phyloP scores from a whole-genome alignment of 2,329 filamentous ascomycete genomes.

The Paraphaeosphaeria sporulosa region DNA sequence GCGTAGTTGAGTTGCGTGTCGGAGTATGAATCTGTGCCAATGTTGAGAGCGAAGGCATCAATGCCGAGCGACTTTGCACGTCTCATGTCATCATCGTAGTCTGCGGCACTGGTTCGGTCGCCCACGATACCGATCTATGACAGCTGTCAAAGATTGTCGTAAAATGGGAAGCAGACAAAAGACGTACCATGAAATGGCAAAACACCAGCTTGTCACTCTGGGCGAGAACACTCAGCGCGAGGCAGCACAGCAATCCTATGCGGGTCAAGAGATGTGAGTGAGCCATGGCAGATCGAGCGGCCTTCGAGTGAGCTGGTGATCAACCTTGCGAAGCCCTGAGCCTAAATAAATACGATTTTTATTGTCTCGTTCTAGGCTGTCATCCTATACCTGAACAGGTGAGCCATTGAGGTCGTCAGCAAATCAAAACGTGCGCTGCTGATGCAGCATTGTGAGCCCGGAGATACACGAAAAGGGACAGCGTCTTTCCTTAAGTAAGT shows the following conservation, averaged over 20 bases:
- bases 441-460: too few species aligned
- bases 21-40: constrained; percentile 29
- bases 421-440: too few species aligned
- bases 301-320: neutral
- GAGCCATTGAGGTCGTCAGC: too few species aligned
- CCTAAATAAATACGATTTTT: neutral
- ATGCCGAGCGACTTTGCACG: constrained; percentile 37
- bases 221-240: neutral
- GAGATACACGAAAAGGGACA: too few species aligned
- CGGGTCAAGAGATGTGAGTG: neutral
- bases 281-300: neutral
- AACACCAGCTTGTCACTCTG: constrained; percentile 1
- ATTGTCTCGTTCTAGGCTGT: too few species aligned
- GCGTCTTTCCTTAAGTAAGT: neutral
- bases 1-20: constrained; percentile 30
- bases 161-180: neutral
- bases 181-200: constrained; percentile 3
- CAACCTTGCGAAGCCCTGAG: neutral
- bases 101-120: constrained; percentile 26
- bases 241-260: neutral
- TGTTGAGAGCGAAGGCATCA: constrained; percentile 42
- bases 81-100: constrained; percentile 36
- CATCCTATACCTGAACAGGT: too few species aligned
- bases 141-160: neutral
- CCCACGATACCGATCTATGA: constrained; percentile 33